These are phyloP conservation scores for Rostrohypoxylon terebratum DNA, from an alignment of 495 filamentous ascomycete genomes.

Conservation along the genomic window DNA sequence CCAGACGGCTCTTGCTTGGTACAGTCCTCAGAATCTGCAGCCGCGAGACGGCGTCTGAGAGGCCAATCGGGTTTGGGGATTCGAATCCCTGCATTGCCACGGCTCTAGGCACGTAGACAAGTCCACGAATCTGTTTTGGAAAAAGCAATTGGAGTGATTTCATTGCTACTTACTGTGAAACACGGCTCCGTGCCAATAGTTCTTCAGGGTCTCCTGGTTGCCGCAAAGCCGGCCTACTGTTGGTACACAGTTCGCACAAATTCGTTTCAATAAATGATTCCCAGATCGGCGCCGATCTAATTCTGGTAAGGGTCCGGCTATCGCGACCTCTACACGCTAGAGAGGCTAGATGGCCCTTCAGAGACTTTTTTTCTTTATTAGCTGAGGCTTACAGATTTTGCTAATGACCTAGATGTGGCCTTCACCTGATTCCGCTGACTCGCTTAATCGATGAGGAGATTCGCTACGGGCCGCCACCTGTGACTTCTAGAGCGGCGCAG, in stretches of 20 bases:
- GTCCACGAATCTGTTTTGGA: slow-evolving; percentile 2
- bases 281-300: slow-evolving; percentile 8
- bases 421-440: neutral
- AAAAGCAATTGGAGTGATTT: slow-evolving; percentile 1
- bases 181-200: slow-evolving; percentile 7
- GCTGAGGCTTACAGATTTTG: neutral
- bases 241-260: slow-evolving; percentile 14
- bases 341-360: neutral
- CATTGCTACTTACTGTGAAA: slow-evolving; percentile 33
- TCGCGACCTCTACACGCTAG: neutral
- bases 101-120: neutral
- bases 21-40: slow-evolving; percentile 25
- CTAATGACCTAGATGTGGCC: neutral
- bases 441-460: neutral
- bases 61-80: slow-evolving; percentile 30
- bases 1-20: slow-evolving; percentile 1
- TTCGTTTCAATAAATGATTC: slow-evolving; percentile 17
- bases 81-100: slow-evolving; percentile 10
- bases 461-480: neutral
- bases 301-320: neutral
- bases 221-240: slow-evolving; percentile 18
- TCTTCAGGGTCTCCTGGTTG: slow-evolving; percentile 7
- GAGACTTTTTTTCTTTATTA: neutral
- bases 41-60: slow-evolving; percentile 23
- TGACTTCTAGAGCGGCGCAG: neutral